Base-by-base conservation (phyloP, 2,329 filamentous ascomycete species). In the Cercospora zeae-maydis region DNA sequence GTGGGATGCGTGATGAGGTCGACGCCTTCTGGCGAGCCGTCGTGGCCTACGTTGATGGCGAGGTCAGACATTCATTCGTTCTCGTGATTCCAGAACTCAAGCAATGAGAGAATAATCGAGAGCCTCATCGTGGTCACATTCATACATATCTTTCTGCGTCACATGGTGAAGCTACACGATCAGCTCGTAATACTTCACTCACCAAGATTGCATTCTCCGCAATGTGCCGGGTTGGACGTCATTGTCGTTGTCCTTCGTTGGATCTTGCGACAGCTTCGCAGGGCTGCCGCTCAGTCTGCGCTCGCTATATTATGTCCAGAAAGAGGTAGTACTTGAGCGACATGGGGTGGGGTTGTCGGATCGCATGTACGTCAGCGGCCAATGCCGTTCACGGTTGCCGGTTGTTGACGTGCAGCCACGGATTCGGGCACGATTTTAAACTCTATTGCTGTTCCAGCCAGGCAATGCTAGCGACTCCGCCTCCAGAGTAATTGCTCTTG, bases 21-120 rank as follows among this genome's bases (percentile, higher is more conserved):
- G 56, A 71, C 62, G 39, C 69, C 69, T 21, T 65, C 55, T 4
- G 65, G 67, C 3, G 68, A 69, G 51, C 69, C 69, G 27, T 70
- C 66, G 33, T 67, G 67, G 21, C 57, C 68, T 67, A 61, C 27
- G 31, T 16, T 21, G 16, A 27, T 19, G n/a, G 9, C 16, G 30
- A 34, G n/a, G 49, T 57, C 52, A 61, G 63, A 56, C 54, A 66
- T 66, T 53, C 4, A 14, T 34, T 14, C 8, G 49, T 33, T 53
- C n/a, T 53, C 19, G 9, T 13, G 24, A 8, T 19, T n/a, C 19
- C 19, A 45, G 16, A 1, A 45, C 9, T 7, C 4, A 13, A 30
- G 27, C 24, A 27, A 27, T 27, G 24, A 27, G 24, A 27, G 24
- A 6, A 27, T 14, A 8, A 16, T 16, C 2, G 24, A 31, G 13